Evolutionary conservation across 1,284 basidiomycete genomes (phyloP), one percentile per base, ranked within the genome.

Genomic region (Mycena citricolor): DNA sequence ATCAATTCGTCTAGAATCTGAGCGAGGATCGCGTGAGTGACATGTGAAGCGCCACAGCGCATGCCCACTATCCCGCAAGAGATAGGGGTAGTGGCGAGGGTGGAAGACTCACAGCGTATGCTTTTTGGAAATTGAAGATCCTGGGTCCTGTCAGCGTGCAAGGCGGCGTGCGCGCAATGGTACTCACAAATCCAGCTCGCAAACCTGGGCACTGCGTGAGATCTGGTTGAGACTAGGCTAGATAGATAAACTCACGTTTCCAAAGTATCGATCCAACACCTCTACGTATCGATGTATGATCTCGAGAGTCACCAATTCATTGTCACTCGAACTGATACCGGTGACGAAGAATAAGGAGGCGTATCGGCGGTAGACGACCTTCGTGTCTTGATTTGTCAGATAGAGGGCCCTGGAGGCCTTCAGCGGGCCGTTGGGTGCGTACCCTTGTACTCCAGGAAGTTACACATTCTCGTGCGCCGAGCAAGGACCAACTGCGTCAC

Each of bases 381-480:
- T 97, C 46, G 87, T 84, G 65, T 94, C 92, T 92, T 63, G 20
- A 41, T 44, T 5, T 31, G 26, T 24, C n/a, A 21, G 12, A 19
- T 16, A 16, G 30, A 24, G 20, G n/a, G 30, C 20, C 37, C 19
- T 17, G 23, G 30, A 31, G 16, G 16, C 16, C 32, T 37, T 22
- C n/a, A 6, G 11, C 16, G 29, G 39, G 24, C 32, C 22, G 32
- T 16, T 13, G 24, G 4, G 11, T 7, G 56, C 76, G 44, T 54
- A 92, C 94, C 94, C 73, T 99, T 99, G 77, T 99, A 99, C 65
- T 99, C 97, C 39, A 99, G 70, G 62, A 99, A 94, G 69, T 99
- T 99, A 68, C 95, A 99, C 97, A 99, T 99, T 56, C 94, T 78
- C 39, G 97, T 97, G 54, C 97, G 79, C 33, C 97, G 81, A 32